Conservation (phyloP, 768 basidiomycete species). For the Pleurotus salmoneostramineus region DNA sequence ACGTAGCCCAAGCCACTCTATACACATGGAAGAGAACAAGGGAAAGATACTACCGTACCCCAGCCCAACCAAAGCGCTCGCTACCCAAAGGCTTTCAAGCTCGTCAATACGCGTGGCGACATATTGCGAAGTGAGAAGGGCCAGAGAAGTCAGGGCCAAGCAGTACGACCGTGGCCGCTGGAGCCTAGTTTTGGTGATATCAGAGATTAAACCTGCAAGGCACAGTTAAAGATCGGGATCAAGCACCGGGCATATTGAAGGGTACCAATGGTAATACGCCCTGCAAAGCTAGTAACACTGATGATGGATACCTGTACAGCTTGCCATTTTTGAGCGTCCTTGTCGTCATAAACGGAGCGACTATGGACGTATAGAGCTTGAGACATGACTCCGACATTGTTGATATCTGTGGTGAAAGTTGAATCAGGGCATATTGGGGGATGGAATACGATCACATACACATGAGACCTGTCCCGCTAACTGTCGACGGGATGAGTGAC, state of each 20-base stretch:
- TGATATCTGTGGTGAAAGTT: conserved; percentile 50
- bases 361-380: conserved; percentile 64
- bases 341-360: conserved; percentile 59
- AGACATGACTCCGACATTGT: conserved; percentile 73
- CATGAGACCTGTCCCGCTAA: conserved; percentile 75
- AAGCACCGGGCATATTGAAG: background rate
- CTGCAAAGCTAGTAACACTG: conserved; percentile 77
- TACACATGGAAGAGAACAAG: conserved; percentile 66
- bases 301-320: conserved; percentile 80
- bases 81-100: conserved; percentile 65
- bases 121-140: conserved; percentile 74
- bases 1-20: conserved; percentile 92
- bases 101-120: conserved; percentile 50
- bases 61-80: conserved; percentile 51
- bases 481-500: conserved; percentile 23
- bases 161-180: conserved; percentile 65
- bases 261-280: conserved; percentile 72
- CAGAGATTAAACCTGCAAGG: conserved; percentile 58
- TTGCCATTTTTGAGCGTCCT: conserved; percentile 71
- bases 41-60: conserved; percentile 75
- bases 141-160: conserved; percentile 57
- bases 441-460: conserved; percentile 38
- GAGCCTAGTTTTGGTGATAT: conserved; percentile 54
- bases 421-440: background rate
- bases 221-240: background rate